A percentile compares a stretch with the other conserved stretches of the same genome.
phyloP scores from a whole-genome alignment of 1,139 yeast genomes.

The Suhomyces guaymorum region DNA sequence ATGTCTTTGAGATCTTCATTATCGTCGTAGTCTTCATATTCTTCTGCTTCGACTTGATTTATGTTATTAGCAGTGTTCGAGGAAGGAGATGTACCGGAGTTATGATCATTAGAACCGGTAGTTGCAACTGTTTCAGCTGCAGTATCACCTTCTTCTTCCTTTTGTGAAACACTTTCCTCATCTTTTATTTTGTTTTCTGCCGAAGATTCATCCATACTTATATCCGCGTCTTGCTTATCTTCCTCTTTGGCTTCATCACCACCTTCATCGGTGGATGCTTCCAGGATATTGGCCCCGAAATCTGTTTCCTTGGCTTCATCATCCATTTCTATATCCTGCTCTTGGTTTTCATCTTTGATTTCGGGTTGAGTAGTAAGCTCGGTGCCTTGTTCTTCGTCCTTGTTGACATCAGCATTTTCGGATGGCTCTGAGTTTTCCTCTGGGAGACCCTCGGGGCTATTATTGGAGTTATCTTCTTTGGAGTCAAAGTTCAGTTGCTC shows the following conservation, averaged over 20 bases:
- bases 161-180: background rate
- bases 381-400: constrained; percentile 1
- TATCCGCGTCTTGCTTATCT: constrained; percentile 1
- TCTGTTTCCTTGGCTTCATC: constrained; percentile 2
- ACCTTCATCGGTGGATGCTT: constrained; percentile 9
- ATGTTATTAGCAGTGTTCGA: background rate
- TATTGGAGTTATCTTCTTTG: too few species aligned
- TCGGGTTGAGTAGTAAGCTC: constrained; percentile 1
- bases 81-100: constrained; percentile 2
- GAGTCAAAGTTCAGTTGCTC: constrained; percentile 4
- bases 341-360: background rate
- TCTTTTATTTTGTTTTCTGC: background rate
- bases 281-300: constrained; percentile 7
- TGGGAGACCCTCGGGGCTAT: too few species aligned
- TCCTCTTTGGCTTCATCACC: constrained; percentile 3
- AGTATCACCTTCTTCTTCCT: constrained; percentile 4
- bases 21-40: constrained; percentile 8
- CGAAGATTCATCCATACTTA: background rate
- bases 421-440: background rate
- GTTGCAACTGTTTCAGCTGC: constrained; percentile 1
- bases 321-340: constrained; percentile 11
- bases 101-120: constrained; percentile 1
- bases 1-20: constrained; percentile 12
- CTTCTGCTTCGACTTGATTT: constrained; percentile 4
- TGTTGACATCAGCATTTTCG: background rate